These are phyloP conservation scores for Xerocomellus amylosporus DNA, from an alignment of 768 basidiomycete species.

Conservation along the genomic window DNA sequence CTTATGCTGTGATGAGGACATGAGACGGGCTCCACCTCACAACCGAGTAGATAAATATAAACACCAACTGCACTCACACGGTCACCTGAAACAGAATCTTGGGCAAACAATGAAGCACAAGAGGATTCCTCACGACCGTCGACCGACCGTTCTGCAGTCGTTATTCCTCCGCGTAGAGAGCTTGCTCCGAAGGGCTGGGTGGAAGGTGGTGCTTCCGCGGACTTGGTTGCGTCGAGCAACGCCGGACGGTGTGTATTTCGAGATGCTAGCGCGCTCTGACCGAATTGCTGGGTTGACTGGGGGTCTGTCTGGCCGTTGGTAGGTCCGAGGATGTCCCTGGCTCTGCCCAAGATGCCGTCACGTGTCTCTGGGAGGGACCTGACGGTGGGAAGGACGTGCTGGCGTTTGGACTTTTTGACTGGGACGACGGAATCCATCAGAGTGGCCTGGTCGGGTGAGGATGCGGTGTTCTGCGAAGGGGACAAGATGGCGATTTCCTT, in stretches of 20 bases:
- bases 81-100: conserved; percentile 5
- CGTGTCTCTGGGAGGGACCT: conserved; percentile 48
- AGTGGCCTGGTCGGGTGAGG: conserved; percentile 26
- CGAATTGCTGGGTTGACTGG: conserved; percentile 34
- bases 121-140: background rate
- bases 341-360: conserved; percentile 38
- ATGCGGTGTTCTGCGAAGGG: background rate
- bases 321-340: conserved; percentile 34
- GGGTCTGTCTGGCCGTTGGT: background rate
- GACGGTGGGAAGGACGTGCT: conserved; percentile 41
- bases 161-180: conserved; percentile 23
- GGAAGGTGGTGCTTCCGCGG: conserved; percentile 15
- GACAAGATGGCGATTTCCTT: conserved; percentile 39
- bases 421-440: conserved; percentile 54
- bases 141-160: background rate
- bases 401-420: conserved; percentile 45
- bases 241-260: background rate
- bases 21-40: conserved; percentile 2
- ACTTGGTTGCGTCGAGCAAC: background rate
- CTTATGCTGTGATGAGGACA: conserved; percentile 9
- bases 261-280: conserved; percentile 29
- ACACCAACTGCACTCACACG: conserved; percentile 10
- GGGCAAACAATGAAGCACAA: conserved; percentile 20
- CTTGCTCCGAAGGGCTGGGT: conserved; percentile 45
- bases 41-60: background rate